phyloP scores from a whole-genome alignment of 176 grass and related monocot species.

The Eleusine indica region DNA sequence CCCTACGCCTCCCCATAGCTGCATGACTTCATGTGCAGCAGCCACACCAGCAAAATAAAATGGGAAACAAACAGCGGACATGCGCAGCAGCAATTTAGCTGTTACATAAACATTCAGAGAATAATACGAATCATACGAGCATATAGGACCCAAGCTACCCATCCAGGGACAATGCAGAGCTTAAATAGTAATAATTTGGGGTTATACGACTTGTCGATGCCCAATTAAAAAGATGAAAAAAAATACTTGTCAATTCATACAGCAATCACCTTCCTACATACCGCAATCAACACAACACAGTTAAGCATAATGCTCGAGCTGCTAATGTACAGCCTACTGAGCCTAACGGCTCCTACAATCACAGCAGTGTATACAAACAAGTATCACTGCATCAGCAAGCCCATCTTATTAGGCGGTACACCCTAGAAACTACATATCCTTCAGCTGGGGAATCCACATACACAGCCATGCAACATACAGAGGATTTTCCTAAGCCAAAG shows the following conservation, averaged over 20 bases:
- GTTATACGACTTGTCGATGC: slow-evolving; percentile 29
- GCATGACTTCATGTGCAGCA: not conserved
- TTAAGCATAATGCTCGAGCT: slow-evolving; percentile 39
- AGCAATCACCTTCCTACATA: slow-evolving; percentile 43
- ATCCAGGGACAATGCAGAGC: slow-evolving; percentile 14
- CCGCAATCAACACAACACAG: slow-evolving; percentile 32
- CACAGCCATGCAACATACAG: slow-evolving; percentile 32
- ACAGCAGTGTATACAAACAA: slow-evolving; percentile 12
- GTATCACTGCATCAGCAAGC: slow-evolving; percentile 33
- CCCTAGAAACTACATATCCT: slow-evolving; percentile 32
- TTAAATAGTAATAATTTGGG: not conserved
- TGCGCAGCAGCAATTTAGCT: not conserved
- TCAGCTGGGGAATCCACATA: slow-evolving; percentile 32
- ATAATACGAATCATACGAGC: not conserved
- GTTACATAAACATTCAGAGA: not conserved
- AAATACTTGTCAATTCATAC: not conserved
- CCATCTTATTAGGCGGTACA: slow-evolving; percentile 35
- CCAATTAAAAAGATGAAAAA: not conserved
- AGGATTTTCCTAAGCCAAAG: slow-evolving; percentile 32
- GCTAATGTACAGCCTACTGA: slow-evolving; percentile 58
- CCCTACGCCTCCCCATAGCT: not conserved
- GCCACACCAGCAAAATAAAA: not conserved
- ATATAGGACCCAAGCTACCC: not conserved
- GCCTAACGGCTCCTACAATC: slow-evolving; percentile 31
- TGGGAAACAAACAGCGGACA: not conserved